phyloP scores from a whole-genome alignment of 495 filamentous ascomycete species.

The Letharia lupina region DNA sequence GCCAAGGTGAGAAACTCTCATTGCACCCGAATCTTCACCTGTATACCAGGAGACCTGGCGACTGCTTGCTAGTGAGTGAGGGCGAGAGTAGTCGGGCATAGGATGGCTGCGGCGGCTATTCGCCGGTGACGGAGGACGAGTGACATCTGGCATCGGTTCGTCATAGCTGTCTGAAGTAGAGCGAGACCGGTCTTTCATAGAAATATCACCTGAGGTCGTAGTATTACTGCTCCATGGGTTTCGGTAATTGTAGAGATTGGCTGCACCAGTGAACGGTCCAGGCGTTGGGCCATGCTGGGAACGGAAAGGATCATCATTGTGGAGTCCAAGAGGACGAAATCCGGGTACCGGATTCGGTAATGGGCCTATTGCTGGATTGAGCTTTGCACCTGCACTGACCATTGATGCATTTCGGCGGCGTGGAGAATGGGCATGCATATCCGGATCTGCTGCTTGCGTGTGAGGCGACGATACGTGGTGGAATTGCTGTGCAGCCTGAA shows the following conservation, averaged over 20 bases:
- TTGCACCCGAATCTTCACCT: not conserved
- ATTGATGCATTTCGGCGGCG: slow-evolving; percentile 29
- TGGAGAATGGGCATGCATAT: slow-evolving; percentile 46
- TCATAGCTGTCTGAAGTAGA: slow-evolving; percentile 41
- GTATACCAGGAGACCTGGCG: slow-evolving; percentile 33
- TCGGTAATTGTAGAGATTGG: slow-evolving; percentile 20
- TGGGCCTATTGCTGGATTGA: slow-evolving; percentile 25
- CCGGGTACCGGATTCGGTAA: slow-evolving; percentile 26
- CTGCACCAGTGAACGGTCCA: slow-evolving; percentile 33
- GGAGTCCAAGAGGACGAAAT: slow-evolving; percentile 19
- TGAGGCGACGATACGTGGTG: slow-evolving; percentile 32
- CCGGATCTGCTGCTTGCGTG: slow-evolving; percentile 30
- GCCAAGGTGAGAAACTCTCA: not conserved
- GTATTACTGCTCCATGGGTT: slow-evolving; percentile 26
- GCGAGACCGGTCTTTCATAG: slow-evolving; percentile 28
- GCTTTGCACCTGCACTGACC: slow-evolving; percentile 4
- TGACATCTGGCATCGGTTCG: slow-evolving; percentile 47
- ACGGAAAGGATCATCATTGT: slow-evolving; percentile 25
- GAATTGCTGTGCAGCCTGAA: slow-evolving; percentile 36
- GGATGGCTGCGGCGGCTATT: slow-evolving; percentile 39
- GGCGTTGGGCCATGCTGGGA: slow-evolving; percentile 26
- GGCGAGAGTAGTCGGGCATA: slow-evolving; percentile 30
- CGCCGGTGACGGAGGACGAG: slow-evolving; percentile 30
- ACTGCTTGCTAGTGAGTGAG: slow-evolving; percentile 37
- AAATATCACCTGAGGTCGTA: slow-evolving; percentile 11